Evolutionary conservation across 208 protist species (phyloP).

Genomic region (Wallacemonas sp.): DNA sequence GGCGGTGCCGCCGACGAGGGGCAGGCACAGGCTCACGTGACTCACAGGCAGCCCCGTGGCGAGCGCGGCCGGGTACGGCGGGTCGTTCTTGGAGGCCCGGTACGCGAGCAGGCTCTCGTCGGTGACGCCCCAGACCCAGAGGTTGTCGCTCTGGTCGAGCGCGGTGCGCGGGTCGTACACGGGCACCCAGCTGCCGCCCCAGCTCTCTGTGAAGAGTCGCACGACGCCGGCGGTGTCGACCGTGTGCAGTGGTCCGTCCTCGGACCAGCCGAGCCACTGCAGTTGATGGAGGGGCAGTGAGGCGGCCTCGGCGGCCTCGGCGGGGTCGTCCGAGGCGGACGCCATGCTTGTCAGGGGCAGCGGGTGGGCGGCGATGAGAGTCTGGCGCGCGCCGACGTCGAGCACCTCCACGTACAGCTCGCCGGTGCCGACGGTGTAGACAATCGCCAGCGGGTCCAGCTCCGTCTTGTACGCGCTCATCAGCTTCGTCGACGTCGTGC

Average conservation of each 20-base stretch:
- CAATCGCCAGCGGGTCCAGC: slow-evolving; percentile 77
- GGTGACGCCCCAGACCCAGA: slow-evolving; percentile 71
- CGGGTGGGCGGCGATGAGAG: slow-evolving; percentile 37
- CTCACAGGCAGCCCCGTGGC: slow-evolving; percentile 68
- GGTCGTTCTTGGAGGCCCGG: slow-evolving; percentile 55
- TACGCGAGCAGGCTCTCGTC: slow-evolving; percentile 69
- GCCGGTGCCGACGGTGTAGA: slow-evolving; percentile 46
- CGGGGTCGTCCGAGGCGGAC: too few relatives aligned
- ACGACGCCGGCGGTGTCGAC: slow-evolving; percentile 85
- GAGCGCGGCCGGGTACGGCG: slow-evolving; percentile 73
- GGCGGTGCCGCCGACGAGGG: slow-evolving; percentile 49
- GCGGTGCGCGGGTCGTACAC: slow-evolving; percentile 70
- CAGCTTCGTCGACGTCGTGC: slow-evolving; percentile 65
- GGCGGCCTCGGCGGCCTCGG: not conserved
- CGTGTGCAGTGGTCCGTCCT: slow-evolving; percentile 84
- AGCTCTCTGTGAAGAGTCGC: slow-evolving; percentile 74
- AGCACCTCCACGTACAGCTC: slow-evolving; percentile 70
- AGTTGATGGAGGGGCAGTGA: slow-evolving; percentile 62
- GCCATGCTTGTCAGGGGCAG: slow-evolving; percentile 61
- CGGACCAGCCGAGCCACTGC: slow-evolving; percentile 88
- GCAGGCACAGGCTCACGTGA: slow-evolving; percentile 63
- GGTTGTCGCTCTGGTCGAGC: slow-evolving; percentile 41
- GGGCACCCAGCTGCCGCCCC: slow-evolving; percentile 82
- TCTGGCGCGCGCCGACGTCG: slow-evolving; percentile 56
- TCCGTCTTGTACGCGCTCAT: slow-evolving; percentile 59